phyloP scores from a whole-genome alignment of 345 rosid genomes.

The Raphanus sativus region DNA sequence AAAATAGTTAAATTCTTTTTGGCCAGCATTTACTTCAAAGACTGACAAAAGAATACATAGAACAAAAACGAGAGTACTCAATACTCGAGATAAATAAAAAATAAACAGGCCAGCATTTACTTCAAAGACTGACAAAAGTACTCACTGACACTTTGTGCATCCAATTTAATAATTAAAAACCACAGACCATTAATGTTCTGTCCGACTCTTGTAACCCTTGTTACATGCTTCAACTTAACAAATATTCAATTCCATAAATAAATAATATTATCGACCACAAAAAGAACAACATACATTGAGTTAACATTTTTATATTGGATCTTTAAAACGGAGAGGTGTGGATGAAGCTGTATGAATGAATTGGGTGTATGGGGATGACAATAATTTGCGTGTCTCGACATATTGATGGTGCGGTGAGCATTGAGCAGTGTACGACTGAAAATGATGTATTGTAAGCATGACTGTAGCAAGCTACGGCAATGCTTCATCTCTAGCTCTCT shows the following conservation, averaged over 20 bases:
- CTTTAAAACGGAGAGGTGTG: not conserved
- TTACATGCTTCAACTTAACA: slow-evolving; percentile 25
- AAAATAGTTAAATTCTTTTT: slow-evolving; percentile 2
- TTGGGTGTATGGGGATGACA: not conserved
- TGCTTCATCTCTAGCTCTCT: not conserved
- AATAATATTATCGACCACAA: not conserved
- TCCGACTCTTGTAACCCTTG: slow-evolving; percentile 18
- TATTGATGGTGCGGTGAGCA: not conserved
- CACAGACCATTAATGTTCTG: slow-evolving; percentile 39
- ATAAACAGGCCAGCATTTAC: slow-evolving; percentile 26
- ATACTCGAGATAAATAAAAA: not conserved
- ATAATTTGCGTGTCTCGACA: not conserved
- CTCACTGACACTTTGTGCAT: slow-evolving; percentile 34
- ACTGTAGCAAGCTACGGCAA: not conserved
- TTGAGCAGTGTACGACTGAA: not conserved
- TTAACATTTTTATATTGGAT: not conserved
- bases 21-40: not conserved
- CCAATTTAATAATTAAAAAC: slow-evolving; percentile 28
- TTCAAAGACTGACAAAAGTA: slow-evolving; percentile 40
- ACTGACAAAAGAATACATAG: not conserved
- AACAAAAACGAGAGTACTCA: slow-evolving; percentile 5
- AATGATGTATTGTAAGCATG: not conserved
- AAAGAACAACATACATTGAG: not conserved
- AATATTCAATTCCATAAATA: not conserved
- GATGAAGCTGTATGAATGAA: not conserved